Evolutionary conservation across 2,329 filamentous ascomycete genomes (phyloP).

Genomic region (Aureobasidium uvarum): DNA sequence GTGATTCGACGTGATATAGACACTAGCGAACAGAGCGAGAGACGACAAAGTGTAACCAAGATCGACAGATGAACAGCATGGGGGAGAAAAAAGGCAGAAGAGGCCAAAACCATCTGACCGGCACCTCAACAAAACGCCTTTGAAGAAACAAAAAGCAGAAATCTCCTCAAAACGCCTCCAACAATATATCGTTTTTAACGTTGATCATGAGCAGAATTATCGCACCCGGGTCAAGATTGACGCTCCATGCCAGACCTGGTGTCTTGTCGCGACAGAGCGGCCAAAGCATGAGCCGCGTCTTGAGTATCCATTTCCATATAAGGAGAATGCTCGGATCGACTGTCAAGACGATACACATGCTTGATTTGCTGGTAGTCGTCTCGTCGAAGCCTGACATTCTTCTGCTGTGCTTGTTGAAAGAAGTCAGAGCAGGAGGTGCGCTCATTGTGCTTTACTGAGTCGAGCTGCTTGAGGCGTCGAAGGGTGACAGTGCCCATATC

Average conservation of each 20-base stretch:
- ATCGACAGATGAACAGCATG: neutral
- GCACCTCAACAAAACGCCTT: neutral
- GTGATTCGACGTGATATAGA: constrained; percentile 13
- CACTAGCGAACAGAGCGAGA: neutral
- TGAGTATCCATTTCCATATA: constrained; percentile 29
- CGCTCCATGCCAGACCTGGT: constrained; percentile 7
- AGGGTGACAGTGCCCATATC: constrained; percentile 9
- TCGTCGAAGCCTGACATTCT: constrained; percentile 19
- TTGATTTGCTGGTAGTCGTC: constrained; percentile 16
- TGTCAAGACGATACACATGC: constrained; percentile 26
- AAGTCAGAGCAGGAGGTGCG: constrained; percentile 29
- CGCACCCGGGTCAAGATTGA: neutral
- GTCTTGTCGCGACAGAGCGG: constrained; percentile 19
- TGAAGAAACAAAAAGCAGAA: neutral
- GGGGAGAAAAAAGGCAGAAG: neutral
- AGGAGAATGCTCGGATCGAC: constrained; percentile 25
- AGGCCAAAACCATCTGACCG: neutral
- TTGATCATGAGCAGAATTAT: constrained; percentile 8
- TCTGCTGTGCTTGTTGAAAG: constrained; percentile 24
- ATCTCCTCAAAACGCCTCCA: neutral
- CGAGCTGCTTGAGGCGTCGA: neutral
- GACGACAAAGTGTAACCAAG: neutral
- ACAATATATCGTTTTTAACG: constrained; percentile 8
- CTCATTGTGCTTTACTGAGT: neutral
- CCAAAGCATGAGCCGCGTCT: constrained; percentile 30